Conservation (phyloP, 202 grass and related monocot genomes). For the Alloteropsis angusta region DNA sequence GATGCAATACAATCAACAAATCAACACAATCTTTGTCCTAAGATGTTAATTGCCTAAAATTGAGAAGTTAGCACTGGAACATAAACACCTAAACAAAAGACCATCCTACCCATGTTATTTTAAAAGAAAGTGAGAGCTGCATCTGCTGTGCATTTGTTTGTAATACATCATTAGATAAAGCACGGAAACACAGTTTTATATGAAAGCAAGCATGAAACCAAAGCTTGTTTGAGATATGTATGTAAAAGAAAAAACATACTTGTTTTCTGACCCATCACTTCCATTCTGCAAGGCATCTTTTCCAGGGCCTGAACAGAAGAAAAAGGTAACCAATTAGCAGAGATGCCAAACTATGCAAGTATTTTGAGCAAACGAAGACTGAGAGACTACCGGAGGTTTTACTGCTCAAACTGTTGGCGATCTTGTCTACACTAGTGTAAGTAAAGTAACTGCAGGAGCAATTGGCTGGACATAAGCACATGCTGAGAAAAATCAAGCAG, state of each 20-base stretch:
- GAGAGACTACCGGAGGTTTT: slow-evolving; percentile 34
- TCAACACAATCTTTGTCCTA: background rate
- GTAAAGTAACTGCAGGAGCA: slow-evolving; percentile 71
- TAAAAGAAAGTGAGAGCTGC: background rate
- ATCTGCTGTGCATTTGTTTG: background rate
- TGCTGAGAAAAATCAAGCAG: background rate
- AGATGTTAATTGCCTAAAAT: background rate
- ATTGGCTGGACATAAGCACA: slow-evolving; percentile 9
- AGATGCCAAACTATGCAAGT: background rate
- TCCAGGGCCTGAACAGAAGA: slow-evolving; percentile 31
- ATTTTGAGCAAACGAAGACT: background rate
- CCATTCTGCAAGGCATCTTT: slow-evolving; percentile 26
- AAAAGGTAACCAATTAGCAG: slow-evolving; percentile 4
- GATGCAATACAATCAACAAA: background rate
- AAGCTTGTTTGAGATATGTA: background rate
- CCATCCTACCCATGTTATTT: background rate
- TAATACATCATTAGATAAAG: background rate
- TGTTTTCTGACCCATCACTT: slow-evolving; percentile 30
- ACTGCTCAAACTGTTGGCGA: slow-evolving; percentile 48
- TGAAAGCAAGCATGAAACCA: background rate
- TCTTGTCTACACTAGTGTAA: slow-evolving; percentile 78
- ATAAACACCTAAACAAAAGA: background rate
- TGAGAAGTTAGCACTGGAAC: background rate
- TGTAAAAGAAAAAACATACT: slow-evolving; percentile 30
- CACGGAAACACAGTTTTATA: background rate